These are phyloP conservation scores for Biscogniauxia sp. DNA, from an alignment of 2,329 filamentous ascomycete species.

Conservation along the genomic window DNA sequence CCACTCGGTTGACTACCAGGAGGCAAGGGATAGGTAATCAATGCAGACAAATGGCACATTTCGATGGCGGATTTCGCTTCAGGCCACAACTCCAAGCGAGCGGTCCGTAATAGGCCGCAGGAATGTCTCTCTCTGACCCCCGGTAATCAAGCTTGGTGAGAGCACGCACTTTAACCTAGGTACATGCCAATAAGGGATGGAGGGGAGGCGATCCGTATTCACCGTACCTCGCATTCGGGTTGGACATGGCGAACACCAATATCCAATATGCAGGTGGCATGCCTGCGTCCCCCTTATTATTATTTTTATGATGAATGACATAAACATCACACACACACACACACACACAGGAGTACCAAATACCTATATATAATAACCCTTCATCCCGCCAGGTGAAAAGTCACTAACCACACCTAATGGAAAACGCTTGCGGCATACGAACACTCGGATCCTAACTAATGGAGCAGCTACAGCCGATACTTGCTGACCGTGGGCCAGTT, in stretches of 20 bases:
- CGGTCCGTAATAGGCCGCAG: neutral
- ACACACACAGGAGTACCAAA: no score
- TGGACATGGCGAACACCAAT: no score
- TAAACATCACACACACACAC: no score
- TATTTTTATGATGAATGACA: no score
- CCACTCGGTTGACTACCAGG: no score
- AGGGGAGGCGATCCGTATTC: no score
- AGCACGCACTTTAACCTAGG: neutral
- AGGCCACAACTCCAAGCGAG: neutral
- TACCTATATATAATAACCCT: no score
- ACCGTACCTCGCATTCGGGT: no score
- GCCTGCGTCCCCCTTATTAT: no score
- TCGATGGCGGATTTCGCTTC: neutral
- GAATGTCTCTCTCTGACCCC: neutral
- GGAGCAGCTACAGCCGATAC: slow-evolving; percentile 9
- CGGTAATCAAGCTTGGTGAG: neutral
- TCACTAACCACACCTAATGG: neutral
- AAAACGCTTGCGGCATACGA: neutral
- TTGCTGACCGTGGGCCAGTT: slow-evolving; percentile 17
- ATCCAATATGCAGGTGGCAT: no score
- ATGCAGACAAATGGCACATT: neutral
- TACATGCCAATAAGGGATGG: no score
- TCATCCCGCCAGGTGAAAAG: no score
- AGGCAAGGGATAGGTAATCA: neutral
- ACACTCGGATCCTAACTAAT: slow-evolving; percentile 2